Base-by-base conservation (phyloP, 805 yeast species). In the Schizosaccharomyces octosporus region DNA sequence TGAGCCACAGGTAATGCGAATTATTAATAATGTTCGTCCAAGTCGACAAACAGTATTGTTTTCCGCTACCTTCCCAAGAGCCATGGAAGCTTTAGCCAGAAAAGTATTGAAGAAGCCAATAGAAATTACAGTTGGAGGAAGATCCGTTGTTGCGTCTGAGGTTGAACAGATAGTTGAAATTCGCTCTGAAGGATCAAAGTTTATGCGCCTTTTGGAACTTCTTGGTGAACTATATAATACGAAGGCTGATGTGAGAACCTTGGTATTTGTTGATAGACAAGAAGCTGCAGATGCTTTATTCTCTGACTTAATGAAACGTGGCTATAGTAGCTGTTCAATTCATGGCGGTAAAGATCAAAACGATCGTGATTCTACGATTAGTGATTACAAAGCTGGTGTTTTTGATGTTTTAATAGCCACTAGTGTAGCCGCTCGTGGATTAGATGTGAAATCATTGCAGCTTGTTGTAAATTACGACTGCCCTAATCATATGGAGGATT, bases 341-440 rank as follows among this genome's bases (percentile, higher is more conserved):
- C 98, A 93, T 71, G 98, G 97, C 0, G 97, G 96, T 0, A 84
- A 87, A 67, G 89, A 86, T 59, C 94, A 89, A 67, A 73, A 78
- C 41, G 97, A 90, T 68, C 75, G 98, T 61, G 84, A 84, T 58
- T 72, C 78, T 27, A 87, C 89, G 1, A 78, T 93, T 48, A 74
- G 77, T 15, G 86, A 81, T 60, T 93, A 90, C 70, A 78, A 79
- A 62, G 73, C 70, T 5, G 84, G 87, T 15, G 75, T 76, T 0
- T 72, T 81, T 62, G 69, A 74, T 24, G 79, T 88, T 1, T 73
- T 93, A 59, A 79, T 93, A 32, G 95, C 97, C 6, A 93, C 98
- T 0, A 93, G 95, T 1, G 85, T 93, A 31, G 87, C 97, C 2
- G 95, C 98, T 0, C 76, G 98, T 64, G 98, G 98, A 0, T 73